These are phyloP conservation scores for Aspergillus bridgeri DNA, from an alignment of 495 filamentous ascomycete species.

Conservation along the genomic window DNA sequence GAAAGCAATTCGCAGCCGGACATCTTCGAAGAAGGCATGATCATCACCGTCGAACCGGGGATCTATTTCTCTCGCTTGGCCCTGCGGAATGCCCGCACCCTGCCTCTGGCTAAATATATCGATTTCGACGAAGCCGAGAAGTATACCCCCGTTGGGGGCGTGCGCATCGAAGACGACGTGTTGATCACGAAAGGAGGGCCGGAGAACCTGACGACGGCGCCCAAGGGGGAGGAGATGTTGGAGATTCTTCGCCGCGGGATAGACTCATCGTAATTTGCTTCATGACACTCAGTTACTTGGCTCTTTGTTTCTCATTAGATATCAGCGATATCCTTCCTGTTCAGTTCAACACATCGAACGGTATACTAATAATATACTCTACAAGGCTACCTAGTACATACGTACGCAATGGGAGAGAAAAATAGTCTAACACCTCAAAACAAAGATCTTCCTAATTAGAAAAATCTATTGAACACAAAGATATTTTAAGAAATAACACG, in stretches of 20 bases:
- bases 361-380: no score
- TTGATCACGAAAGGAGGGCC: constrained; percentile 72
- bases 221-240: constrained; percentile 70
- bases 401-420: no score
- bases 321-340: neutral
- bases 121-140: constrained; percentile 64
- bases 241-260: constrained; percentile 48
- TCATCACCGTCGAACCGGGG: constrained; percentile 86
- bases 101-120: constrained; percentile 66
- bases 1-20: constrained; percentile 32
- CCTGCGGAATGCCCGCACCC: constrained; percentile 69
- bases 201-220: constrained; percentile 81
- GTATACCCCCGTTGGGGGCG: constrained; percentile 79
- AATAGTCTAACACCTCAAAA: neutral
- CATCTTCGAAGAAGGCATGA: constrained; percentile 62
- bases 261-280: neutral
- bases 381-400: no score
- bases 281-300: no score
- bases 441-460: neutral
- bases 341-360: neutral
- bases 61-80: constrained; percentile 90
- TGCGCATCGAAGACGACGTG: constrained; percentile 90
- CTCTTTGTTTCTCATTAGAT: neutral
- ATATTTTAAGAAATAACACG: neutral
- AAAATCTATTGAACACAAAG: neutral